A percentile compares a stretch with the other conserved stretches of the same genome.
phyloP scores from a whole-genome alignment of 75 land plant genomes.

The Cupressus sempervirens region DNA sequence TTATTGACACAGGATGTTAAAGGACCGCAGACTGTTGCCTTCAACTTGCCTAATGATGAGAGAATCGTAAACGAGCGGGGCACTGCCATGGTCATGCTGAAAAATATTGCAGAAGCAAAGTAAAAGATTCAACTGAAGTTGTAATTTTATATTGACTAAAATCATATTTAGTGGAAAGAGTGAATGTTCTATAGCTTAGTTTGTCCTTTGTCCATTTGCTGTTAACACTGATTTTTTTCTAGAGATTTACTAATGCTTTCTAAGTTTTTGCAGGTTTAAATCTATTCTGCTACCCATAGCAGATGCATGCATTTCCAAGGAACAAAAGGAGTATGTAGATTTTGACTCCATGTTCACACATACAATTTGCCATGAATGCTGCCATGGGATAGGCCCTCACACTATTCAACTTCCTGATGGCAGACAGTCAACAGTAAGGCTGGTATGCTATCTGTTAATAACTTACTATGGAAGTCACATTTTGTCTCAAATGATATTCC shows the following conservation, averaged over 20 bases:
- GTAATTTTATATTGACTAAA: neutral
- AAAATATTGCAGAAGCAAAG: slow-evolving; percentile 95
- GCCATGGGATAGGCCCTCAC: slow-evolving; percentile 99
- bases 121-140: slow-evolving; percentile 14
- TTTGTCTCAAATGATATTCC: neutral
- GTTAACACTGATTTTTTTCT: neutral
- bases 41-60: slow-evolving; percentile 98
- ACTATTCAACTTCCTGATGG: slow-evolving; percentile 81
- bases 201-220: neutral
- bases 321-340: slow-evolving; percentile 64
- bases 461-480: neutral
- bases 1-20: slow-evolving; percentile 73
- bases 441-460: slow-evolving; percentile 38
- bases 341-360: slow-evolving; percentile 95
- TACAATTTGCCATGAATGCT: slow-evolving; percentile 96
- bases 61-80: slow-evolving; percentile 88
- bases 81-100: slow-evolving; percentile 94
- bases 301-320: slow-evolving; percentile 60
- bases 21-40: slow-evolving; percentile 97
- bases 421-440: slow-evolving; percentile 79
- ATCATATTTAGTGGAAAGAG: neutral
- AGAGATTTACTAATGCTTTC: neutral
- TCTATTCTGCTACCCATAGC: slow-evolving; percentile 87
- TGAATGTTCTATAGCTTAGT: neutral
- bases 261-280: slow-evolving; percentile 57